Percentiles rank a stretch among this genome's conserved stretches.
Conservation (phyloP, 495 filamentous ascomycete genomes). For the Neurospora terricola region DNA sequence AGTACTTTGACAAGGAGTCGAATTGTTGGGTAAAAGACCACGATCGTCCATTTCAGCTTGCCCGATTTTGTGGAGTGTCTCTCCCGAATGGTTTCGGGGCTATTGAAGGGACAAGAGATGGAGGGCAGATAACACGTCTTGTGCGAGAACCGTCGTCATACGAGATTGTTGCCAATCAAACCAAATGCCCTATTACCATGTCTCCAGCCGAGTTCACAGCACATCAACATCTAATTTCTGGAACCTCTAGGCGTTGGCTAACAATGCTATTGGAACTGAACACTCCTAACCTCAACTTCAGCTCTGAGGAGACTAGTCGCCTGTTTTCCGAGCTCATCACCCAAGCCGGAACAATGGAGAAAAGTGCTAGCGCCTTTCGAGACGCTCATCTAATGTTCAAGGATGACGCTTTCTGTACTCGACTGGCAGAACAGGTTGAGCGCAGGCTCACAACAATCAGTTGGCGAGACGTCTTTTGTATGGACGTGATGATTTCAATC, state of each 20-base stretch:
- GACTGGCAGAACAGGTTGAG: conserved; percentile 32
- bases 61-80: not conserved
- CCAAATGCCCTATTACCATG: conserved; percentile 34
- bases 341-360: conserved; percentile 35
- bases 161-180: conserved; percentile 44
- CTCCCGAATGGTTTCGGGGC: not conserved
- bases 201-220: conserved; percentile 41
- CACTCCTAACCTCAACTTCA: conserved; percentile 44
- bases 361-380: conserved; percentile 23
- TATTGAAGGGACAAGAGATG: not conserved
- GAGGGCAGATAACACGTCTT: not conserved
- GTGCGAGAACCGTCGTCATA: conserved; percentile 39
- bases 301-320: conserved; percentile 31
- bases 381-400: conserved; percentile 34
- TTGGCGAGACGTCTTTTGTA: conserved; percentile 42
- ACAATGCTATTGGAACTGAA: conserved; percentile 41
- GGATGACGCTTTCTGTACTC: conserved; percentile 34
- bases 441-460: conserved; percentile 36
- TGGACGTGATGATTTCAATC: conserved; percentile 40
- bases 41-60: not conserved
- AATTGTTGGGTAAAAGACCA: not conserved
- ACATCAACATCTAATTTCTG: conserved; percentile 38
- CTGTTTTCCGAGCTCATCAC: conserved; percentile 34
- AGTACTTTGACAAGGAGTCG: conserved; percentile 17
- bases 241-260: conserved; percentile 36